These are phyloP conservation scores for Lachancea dasiensis DNA, from an alignment of 805 yeast species.

Conservation along the genomic window DNA sequence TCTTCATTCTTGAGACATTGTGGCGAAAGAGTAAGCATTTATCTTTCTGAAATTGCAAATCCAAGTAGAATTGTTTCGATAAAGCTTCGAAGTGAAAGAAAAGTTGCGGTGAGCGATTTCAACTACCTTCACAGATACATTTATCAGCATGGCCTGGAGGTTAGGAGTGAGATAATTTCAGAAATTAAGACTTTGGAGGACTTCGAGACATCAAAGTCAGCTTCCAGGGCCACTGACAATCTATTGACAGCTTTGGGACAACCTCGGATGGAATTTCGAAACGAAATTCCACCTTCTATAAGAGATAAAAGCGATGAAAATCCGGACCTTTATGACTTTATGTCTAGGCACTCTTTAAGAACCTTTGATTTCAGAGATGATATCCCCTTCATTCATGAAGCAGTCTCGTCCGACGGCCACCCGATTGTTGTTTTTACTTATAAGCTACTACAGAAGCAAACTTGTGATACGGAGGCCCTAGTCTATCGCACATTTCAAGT, in stretches of 20 bases:
- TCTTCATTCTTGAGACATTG: conserved; percentile 38
- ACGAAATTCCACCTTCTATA: conserved; percentile 50
- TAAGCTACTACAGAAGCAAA: conserved; percentile 32
- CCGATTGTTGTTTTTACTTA: conserved; percentile 58
- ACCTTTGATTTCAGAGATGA: conserved; percentile 43
- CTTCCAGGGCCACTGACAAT: conserved; percentile 42
- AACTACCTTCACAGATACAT: conserved; percentile 43
- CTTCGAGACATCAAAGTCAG: conserved; percentile 15
- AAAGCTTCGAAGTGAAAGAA: conserved; percentile 16
- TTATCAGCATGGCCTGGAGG: conserved; percentile 43
- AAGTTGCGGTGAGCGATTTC: conserved; percentile 27
- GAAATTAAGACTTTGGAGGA: conserved; percentile 18
- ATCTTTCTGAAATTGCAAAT: conserved; percentile 35
- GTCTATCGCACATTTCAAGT: conserved; percentile 58
- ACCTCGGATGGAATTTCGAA: conserved; percentile 50
- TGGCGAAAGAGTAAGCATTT: conserved; percentile 36
- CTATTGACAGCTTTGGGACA: conserved; percentile 48
- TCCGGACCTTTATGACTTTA: conserved; percentile 59
- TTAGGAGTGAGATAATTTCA: conserved; percentile 26
- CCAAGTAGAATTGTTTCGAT: conserved; percentile 22
- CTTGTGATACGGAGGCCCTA: conserved; percentile 43
- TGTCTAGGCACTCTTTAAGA: conserved; percentile 58
- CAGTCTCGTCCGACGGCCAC: conserved; percentile 64
- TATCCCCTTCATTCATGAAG: conserved; percentile 48
- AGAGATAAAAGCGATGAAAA: conserved; percentile 45